A percentile compares a stretch with the other conserved stretches of the same genome.
Evolutionary conservation across 2,329 filamentous ascomycete genomes (phyloP).

Genomic region (Tolypocladium paradoxum): DNA sequence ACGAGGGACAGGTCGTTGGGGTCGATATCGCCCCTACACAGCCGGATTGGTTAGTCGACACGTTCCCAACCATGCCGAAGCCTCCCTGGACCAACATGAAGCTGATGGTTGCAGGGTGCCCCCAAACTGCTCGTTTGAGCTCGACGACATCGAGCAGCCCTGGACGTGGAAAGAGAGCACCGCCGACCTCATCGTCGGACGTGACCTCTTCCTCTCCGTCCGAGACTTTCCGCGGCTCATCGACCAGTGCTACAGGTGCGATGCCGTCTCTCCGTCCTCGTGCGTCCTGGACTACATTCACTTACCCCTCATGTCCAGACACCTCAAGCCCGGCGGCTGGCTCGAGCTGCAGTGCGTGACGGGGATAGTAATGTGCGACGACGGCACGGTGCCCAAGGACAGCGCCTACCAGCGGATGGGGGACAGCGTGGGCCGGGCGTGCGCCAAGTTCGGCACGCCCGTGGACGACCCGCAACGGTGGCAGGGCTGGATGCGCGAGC

Average conservation of each 20-base stretch:
- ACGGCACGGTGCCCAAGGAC: conserved; percentile 17
- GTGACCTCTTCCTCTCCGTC: conserved; percentile 18
- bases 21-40: conserved; percentile 14
- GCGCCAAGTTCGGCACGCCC: conserved; percentile 16
- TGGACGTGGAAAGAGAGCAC: conserved; percentile 25
- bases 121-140: conserved; percentile 24
- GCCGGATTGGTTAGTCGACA: conserved; percentile 9
- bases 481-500: conserved; percentile 28
- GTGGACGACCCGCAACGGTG: conserved; percentile 15
- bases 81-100: no score
- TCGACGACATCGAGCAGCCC: conserved; percentile 24
- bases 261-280: background rate
- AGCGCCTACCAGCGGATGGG: conserved; percentile 12
- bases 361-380: conserved; percentile 18
- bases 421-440: conserved; percentile 13
- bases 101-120: conserved; percentile 18
- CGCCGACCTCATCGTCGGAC: conserved; percentile 23
- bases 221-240: conserved; percentile 20
- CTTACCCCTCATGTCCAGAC: conserved; percentile 3
- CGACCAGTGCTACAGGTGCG: conserved; percentile 22
- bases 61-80: background rate
- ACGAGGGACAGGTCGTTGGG: conserved; percentile 10
- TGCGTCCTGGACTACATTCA: background rate
- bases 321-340: conserved; percentile 22
- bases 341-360: conserved; percentile 20